Percentiles rank a stretch among this genome's conserved stretches.
phyloP scores from a whole-genome alignment of 2,329 filamentous ascomycete genomes.

The Venturia nashicola region DNA sequence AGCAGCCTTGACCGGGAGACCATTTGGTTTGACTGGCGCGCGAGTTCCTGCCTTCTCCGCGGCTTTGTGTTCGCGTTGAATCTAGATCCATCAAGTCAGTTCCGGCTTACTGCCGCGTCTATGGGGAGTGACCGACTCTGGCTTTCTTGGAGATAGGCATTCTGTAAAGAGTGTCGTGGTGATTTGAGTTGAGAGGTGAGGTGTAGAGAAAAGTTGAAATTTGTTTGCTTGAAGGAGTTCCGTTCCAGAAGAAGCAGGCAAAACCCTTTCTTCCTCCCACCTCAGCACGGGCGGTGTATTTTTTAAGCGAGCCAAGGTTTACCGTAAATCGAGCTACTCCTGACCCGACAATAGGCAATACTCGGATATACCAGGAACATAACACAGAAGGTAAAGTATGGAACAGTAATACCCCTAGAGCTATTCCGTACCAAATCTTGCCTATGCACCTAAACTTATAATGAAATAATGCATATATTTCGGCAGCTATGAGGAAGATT shows the following conservation, averaged over 20 bases:
- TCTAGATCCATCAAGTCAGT: constrained; percentile 20
- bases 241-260: background rate
- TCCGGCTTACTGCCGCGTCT: background rate
- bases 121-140: constrained; percentile 17
- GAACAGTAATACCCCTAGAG: background rate
- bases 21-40: constrained; percentile 41
- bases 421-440: no score
- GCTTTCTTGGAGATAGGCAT: constrained; percentile 41
- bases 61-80: constrained; percentile 42
- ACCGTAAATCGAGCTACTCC: background rate
- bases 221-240: background rate
- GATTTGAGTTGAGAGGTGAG: background rate
- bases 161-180: constrained; percentile 7
- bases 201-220: background rate
- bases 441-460: no score
- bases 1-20: constrained; percentile 40
- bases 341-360: background rate
- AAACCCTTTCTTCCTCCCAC: background rate
- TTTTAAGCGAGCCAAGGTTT: background rate
- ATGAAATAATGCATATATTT: no score
- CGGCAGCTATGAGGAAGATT: no score
- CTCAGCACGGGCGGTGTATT: background rate
- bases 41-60: constrained; percentile 43
- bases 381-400: background rate
- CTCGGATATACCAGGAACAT: background rate